Base-by-base conservation (phyloP, 2,329 filamentous ascomycete species). In the Neoscytalidium dimidiatum region DNA sequence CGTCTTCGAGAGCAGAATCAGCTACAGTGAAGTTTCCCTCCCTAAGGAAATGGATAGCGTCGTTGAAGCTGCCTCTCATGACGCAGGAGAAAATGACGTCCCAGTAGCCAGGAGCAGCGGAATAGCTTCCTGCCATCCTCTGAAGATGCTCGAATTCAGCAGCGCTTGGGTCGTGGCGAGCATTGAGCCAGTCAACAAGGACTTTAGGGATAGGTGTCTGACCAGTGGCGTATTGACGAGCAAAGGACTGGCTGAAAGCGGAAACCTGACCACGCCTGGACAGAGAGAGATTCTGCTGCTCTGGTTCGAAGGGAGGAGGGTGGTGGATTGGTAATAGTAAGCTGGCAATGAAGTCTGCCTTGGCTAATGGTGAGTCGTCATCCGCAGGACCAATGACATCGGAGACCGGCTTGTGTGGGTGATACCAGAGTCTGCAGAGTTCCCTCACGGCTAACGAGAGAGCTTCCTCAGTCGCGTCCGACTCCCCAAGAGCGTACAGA, bases 281-380 rank as follows among this genome's bases (percentile, higher is more conserved):
- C 53, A 60, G n/a, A n/a, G 26, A 64, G 19, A 43, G 62, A 65
- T 23, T 68, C 63, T 28, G 69, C 66, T 64, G 74, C 67, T 66
- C 67, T 52, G 53, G 70, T 61, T 60, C 66, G 29, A 76, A 72
- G n/a, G 77, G 71, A 52, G 85, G 83, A 58, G 88, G 86, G 77
- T 97, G 92, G 70, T 94, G 90, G 64, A 97, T 85, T 67, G 88
- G 88, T 41, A 98, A 84, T 41, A 96, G 83, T 26, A 97, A 82
- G 31, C 88, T 88, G 17, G 90, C 90, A n/a, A 97, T 75, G 71
- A 89, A 96, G 64, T 87, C 85, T 3, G 94, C 93, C 73, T 94
- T 94, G 62, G 88, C 88, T 5, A 88, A 79, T 4, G 87, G 83
- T 1, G 87, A 84, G 38, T 85, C 79, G 9, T 85, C 80, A 3